These are phyloP conservation scores for Vigna reflexopilosa DNA, from an alignment of 306 rosid genomes.

Conservation along the genomic window DNA sequence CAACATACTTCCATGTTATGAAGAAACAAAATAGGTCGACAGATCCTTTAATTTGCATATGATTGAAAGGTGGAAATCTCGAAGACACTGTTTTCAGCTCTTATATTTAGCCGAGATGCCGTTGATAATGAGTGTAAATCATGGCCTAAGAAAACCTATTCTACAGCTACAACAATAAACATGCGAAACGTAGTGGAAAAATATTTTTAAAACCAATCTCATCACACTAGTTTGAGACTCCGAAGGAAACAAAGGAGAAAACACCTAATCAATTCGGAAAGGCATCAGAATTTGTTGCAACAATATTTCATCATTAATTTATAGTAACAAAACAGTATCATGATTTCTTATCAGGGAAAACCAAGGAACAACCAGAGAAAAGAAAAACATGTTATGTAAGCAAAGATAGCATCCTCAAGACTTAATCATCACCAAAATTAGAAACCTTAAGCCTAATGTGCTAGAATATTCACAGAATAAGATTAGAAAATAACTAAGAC, in stretches of 20 bases:
- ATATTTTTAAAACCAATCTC: constrained; percentile 26
- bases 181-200: background rate
- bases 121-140: background rate
- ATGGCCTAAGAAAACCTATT: constrained; percentile 17
- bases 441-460: constrained; percentile 5
- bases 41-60: background rate
- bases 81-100: constrained; percentile 20
- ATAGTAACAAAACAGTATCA: constrained; percentile 10
- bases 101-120: constrained; percentile 17
- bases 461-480: background rate
- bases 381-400: constrained; percentile 1
- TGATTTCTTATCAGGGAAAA: constrained; percentile 20
- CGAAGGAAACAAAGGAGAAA: background rate
- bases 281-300: background rate
- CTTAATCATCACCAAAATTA: constrained; percentile 14
- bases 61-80: constrained; percentile 10
- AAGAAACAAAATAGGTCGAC: constrained; percentile 3
- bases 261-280: constrained; percentile 28
- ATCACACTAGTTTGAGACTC: constrained; percentile 15
- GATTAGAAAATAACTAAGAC: constrained; percentile 27
- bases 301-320: background rate
- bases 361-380: constrained; percentile 15
- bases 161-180: constrained; percentile 1
- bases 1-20: constrained; percentile 23
- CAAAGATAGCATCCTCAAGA: constrained; percentile 2